Evolutionary conservation across 106 monocot genomes (phyloP), one percentile per base, ranked within the genome.

Genomic region (Dactylorhiza incarnata): DNA sequence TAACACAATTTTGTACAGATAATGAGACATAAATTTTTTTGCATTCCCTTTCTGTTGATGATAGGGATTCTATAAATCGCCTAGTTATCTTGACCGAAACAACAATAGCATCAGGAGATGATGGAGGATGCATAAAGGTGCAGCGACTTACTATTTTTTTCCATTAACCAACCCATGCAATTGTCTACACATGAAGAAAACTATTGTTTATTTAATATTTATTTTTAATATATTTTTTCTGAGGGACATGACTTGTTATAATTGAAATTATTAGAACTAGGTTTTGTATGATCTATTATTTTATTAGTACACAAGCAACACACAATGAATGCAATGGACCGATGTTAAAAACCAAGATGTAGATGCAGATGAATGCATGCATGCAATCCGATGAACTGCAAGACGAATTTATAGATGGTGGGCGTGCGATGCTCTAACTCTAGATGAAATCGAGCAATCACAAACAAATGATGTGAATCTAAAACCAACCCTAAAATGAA

Each of bases 61-160:
- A 12, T 22, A 97, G 96, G 79, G 82, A 83, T 74, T 79, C 88
- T 3, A 76, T 97, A 29, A 91, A 89, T 76, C 84, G 89, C 37
- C 51, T 97, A 50, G 83, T 97, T 19, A 89, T 68, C 78, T 78
- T 97, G 87, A 91, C 96, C n/a, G 96, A 97, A 74, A 89, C 87
- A 5, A 93, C 83, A 5, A 72, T 97, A 80, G 93, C 96, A 66
- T 86, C 96, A 16, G 96, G 96, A 70, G 96, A 97, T 79, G 96
- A 97, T 71, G 83, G 83, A 75, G 96, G 96, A 26, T 93, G 84
- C 84, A 91, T 93, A 73, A 97, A 97, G 91, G 96, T 97, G 67
- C 29, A 63, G 43, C 65, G 48, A 5, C 70, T 16, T 46, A 20
- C 26, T 9, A 4, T 59, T 73, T 73, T 48, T 49, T 0, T 24